Base-by-base conservation (phyloP, 176 grass and related monocot genomes). In the Rhipidocladum racemiflorum region DNA sequence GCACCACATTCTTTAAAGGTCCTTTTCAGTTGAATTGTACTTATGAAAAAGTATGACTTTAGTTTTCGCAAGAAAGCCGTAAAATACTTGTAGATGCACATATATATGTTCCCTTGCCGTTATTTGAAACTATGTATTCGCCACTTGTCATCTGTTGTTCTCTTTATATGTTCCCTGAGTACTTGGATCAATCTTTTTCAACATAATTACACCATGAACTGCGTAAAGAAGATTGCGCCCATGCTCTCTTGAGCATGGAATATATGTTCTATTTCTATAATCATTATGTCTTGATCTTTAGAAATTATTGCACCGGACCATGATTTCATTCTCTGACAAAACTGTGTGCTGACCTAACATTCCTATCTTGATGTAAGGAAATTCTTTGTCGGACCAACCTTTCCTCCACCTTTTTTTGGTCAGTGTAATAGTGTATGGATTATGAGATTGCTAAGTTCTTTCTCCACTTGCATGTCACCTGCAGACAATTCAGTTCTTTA, bases 1-100 rank as follows among this genome's bases (percentile, higher is more conserved):
- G 95, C 90, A 77, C 92, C 95, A 61, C 68, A 73, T 86, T 93
- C 82, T 77, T 56, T 95, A 50, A 95, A 92, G 95, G 95, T 98
- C 10, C n/a, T 71, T 87, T 62, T 64, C 86, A 30, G 67, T 56
- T 63, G 77, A 82, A 74, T 60, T 55, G 67, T 70, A 38, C 18
- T 72, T 55, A 70, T 63, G 25, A 4, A 56, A 29, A 72, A 67
- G 9, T 65, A 56, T 11, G 49, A 42, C 40, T 29, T 55, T 11
- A 40, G 11, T 35, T 16, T 62, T 30, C 18, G 28, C 30, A 27
- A 6, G 16, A 49, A 57, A 44, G 75, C 12, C 46, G 24, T 15
- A 70, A 65, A 70, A 27, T 5, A 23, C 14, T 57, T 75, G 51
- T 20, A 54, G 17, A 49, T 71, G 20, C 28, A 25, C 23, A 55